Evolutionary conservation across 2,329 filamentous ascomycete species (phyloP), one percentile per base, ranked within the genome.

Genomic region (Xylaria sp.): DNA sequence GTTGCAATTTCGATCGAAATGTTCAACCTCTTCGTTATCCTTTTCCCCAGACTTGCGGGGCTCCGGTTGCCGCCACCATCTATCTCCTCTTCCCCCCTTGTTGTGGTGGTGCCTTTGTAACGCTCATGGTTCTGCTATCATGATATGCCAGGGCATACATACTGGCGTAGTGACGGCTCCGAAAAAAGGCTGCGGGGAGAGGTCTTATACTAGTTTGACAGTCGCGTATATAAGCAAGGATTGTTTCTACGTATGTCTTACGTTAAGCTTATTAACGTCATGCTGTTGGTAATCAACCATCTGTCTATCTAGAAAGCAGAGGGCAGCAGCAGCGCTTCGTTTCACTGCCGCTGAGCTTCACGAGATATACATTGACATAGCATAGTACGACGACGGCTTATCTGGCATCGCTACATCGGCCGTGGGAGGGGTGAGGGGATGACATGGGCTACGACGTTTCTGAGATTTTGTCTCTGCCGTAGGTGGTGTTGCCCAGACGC

Each of bases 191-290:
- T 2, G 40, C 21, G 13, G 25, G 27, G 12, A 27, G 13, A 32
- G 6, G 27, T 47, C 44, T 53, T n/a, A n/a, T 53, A 53, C 25
- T 32, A 5, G 25, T 21, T 29, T 53, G 29, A 32, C 25, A 18
- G 16, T 53, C 27, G 13, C 27, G 29, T 16, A 29, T 54, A 54
- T 54, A 35, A 35, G 51, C 51, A 54, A 54, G 51, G 51, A 54
- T 53, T 27, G n/a, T 5, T 9, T 8, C 25, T 32, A 53, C 25
- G 27, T 27, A 32, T 54, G 51, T n/a, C 27, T 54, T 54, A 23
- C 51, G 27, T 18, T 29, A 54, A 54, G 51, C 51, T 29, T 35
- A 54, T 32, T 29, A 54, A 54, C 18, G 10, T 21, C 32, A 35
- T 18, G 12, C 25, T 10, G 44, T 9, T 23, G 44, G 44, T 23